Percentiles rank a stretch among this genome's conserved stretches.
Evolutionary conservation across 441 rosid species (phyloP).

Genomic region (Geranium incanum): DNA sequence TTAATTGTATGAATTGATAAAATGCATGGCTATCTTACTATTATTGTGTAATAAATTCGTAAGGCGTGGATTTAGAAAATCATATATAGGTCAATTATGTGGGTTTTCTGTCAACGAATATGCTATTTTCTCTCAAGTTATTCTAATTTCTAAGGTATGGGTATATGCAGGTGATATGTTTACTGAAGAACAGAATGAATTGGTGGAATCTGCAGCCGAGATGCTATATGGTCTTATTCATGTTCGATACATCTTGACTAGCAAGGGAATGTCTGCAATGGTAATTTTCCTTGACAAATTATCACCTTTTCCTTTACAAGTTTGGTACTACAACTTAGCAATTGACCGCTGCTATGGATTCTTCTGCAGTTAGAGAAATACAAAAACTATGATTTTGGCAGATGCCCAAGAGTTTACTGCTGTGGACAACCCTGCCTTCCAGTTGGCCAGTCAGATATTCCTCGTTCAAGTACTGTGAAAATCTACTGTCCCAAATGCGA

Average conservation of each 20-base stretch:
- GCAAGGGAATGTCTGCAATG: constrained; percentile 95
- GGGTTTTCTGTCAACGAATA: background rate
- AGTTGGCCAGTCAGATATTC: constrained; percentile 94
- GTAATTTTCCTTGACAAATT: constrained; percentile 28
- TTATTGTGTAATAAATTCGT: no score
- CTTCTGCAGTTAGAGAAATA: constrained; percentile 69
- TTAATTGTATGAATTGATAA: no score
- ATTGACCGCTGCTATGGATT: constrained; percentile 11
- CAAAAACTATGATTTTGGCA: constrained; percentile 87
- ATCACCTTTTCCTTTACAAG: background rate
- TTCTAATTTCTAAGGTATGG: background rate
- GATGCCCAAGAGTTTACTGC: constrained; percentile 96
- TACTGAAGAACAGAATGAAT: constrained; percentile 94
- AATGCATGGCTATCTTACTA: background rate
- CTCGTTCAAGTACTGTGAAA: constrained; percentile 89
- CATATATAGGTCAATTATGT: background rate
- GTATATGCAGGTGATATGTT: constrained; percentile 67
- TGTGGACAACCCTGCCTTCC: constrained; percentile 98
- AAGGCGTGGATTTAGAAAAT: background rate
- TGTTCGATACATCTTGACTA: constrained; percentile 76
- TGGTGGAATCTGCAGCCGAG: constrained; percentile 95
- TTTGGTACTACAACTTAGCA: background rate
- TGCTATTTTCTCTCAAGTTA: background rate
- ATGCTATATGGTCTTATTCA: constrained; percentile 92
- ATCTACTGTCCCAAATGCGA: constrained; percentile 94